Conservation (phyloP, 2,329 filamentous ascomycete species). For the Colletotrichum phormii region DNA sequence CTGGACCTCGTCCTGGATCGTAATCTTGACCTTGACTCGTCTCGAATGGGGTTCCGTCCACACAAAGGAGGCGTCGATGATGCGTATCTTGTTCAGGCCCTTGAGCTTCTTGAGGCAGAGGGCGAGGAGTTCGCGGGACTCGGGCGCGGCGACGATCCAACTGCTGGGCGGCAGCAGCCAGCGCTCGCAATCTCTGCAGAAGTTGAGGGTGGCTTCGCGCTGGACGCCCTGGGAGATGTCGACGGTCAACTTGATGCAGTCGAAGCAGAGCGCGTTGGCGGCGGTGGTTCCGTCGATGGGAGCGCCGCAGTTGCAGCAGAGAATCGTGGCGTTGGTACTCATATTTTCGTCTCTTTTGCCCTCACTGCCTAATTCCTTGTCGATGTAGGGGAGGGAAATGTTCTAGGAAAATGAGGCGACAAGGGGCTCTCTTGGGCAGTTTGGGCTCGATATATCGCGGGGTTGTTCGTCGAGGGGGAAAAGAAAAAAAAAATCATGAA, state of each 20-base stretch:
- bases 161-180: conserved; percentile 89
- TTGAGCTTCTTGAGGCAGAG: conserved; percentile 90
- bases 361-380: conserved; percentile 3
- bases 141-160: conserved; percentile 86
- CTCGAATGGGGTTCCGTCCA: conserved; percentile 98
- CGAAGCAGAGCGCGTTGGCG: conserved; percentile 90
- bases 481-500: conserved; percentile 28
- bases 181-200: conserved; percentile 93
- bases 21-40: conserved; percentile 93
- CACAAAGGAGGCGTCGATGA: conserved; percentile 95
- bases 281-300: conserved; percentile 92
- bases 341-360: conserved; percentile 1
- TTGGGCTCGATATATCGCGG: conserved; percentile 29
- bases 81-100: conserved; percentile 88
- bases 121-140: conserved; percentile 92
- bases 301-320: conserved; percentile 97
- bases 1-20: conserved; percentile 79
- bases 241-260: conserved; percentile 94
- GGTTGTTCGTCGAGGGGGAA: conserved; percentile 11
- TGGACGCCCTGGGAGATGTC: conserved; percentile 94
- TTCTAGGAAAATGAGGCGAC: not conserved
- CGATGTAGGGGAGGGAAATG: conserved; percentile 5
- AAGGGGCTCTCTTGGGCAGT: conserved; percentile 3
- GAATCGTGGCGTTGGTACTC: conserved; percentile 62
- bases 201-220: conserved; percentile 89